phyloP scores from a whole-genome alignment of 1,139 yeast genomes.

The Blastobotrys ciferrii region DNA sequence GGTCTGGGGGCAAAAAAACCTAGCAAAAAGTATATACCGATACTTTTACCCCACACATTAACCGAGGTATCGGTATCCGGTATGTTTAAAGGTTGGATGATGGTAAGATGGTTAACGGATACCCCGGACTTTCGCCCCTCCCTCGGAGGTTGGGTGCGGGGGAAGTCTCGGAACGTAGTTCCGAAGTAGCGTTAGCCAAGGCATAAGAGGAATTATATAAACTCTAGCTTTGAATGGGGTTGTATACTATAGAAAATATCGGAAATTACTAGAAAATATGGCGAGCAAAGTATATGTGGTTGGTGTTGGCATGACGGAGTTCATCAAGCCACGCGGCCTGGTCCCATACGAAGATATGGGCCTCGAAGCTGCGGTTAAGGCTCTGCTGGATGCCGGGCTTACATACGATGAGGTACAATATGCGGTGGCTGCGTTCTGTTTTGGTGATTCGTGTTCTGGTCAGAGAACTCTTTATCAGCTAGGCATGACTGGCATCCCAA shows the following conservation, averaged over 20 bases:
- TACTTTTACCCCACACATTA: too few relatives aligned
- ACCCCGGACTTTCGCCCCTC: not conserved
- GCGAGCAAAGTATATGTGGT: constrained; percentile 23
- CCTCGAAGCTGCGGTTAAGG: constrained; percentile 34
- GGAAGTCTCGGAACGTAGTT: not conserved
- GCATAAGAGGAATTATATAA: not conserved
- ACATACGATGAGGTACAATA: constrained; percentile 33
- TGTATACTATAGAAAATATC: too few relatives aligned
- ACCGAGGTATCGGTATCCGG: too few relatives aligned
- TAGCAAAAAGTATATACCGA: too few relatives aligned
- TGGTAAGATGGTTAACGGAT: not conserved
- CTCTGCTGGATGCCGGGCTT: constrained; percentile 33
- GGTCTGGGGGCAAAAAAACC: too few relatives aligned
- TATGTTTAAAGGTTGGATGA: too few relatives aligned
- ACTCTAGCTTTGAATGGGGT: not conserved
- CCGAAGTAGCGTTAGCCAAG: not conserved
- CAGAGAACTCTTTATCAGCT: constrained; percentile 35
- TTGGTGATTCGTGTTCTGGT: constrained; percentile 35
- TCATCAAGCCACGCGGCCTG: constrained; percentile 32
- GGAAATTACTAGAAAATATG: too few relatives aligned
- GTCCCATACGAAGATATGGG: constrained; percentile 34
- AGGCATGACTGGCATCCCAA: constrained; percentile 36
- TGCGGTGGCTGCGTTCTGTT: constrained; percentile 32
- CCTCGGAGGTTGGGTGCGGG: not conserved
- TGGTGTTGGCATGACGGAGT: constrained; percentile 36